Base-by-base conservation (phyloP, 441 rosid genomes). In the Adansonia madagascariensis region DNA sequence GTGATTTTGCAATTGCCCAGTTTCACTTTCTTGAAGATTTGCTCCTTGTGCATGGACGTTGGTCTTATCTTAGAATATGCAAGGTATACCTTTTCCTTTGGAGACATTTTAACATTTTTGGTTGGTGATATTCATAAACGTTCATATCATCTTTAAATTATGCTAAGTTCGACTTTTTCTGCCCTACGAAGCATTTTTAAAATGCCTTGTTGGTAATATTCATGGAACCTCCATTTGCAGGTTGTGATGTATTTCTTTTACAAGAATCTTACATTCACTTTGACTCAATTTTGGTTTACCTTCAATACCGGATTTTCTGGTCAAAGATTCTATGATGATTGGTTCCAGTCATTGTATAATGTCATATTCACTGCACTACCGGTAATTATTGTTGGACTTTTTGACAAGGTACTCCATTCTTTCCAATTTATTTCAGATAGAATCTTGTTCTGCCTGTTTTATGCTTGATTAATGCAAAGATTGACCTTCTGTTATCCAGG, bases 241-340 rank as follows among this genome's bases (percentile, higher is more conserved):
- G 98, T 97, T 74, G 97, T 97, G 80, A 85, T 87, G 35, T 97
- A 97, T 88, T 97, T 97, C 89, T 97, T 97, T 87, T 97, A 97
- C 92, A 97, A 97, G 92, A 97, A 95, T 82, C 97, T 97, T 76
- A 94, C 99, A 1, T 93, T 97, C 86, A 94, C 99, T 62, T 68
- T 95, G 88, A 97, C 99, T 76, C 99, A 97, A 81, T 97, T 97
- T 91, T 97, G 99, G 99, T 97, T 97, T 90, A 97, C 99, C 85
- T 95, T 97, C 80, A 88, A 89, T 80, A 90, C 98, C 76, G 98
- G 99, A 79, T 97, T 93, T 90, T 97, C 99, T 82, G 99, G 99
- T 79, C 99, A 97, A 88, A 86, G 99, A 85, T 95, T 93, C 84
- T 97, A 97, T 69, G 99, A 97, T 78, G 99, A 97, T 88, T 97